phyloP scores from a whole-genome alignment of 805 yeast species.

The Metschnikowia aberdeeniae region DNA sequence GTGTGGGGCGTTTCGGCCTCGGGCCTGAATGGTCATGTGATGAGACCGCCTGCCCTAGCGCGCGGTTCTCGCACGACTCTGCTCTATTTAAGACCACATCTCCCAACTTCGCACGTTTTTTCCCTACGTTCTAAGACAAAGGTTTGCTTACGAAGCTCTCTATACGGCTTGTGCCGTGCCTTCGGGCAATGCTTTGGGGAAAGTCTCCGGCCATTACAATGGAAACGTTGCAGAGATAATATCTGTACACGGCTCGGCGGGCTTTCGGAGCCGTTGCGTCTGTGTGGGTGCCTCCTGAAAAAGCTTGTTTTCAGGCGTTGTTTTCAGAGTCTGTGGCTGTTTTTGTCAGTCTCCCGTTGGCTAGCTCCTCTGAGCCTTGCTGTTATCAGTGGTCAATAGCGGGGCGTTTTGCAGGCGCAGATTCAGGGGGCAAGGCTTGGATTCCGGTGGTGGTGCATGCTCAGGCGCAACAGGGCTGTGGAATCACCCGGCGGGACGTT shows the following conservation, averaged over 20 bases:
- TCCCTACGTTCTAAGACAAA: conserved; percentile 60
- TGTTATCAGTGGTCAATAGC: conserved; percentile 8
- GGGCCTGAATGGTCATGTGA: too few relatives aligned
- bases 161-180: conserved; percentile 30
- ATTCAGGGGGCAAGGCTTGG: background rate
- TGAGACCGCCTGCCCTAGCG: background rate
- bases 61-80: conserved; percentile 9
- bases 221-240: conserved; percentile 50
- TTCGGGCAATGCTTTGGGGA: conserved; percentile 63
- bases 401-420: conserved; percentile 2
- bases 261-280: background rate
- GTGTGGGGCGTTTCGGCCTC: too few relatives aligned
- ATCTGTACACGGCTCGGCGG: conserved; percentile 6
- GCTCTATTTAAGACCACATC: conserved; percentile 1
- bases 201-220: conserved; percentile 75
- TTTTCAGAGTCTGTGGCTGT: background rate
- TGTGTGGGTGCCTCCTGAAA: background rate
- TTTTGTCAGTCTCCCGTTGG: conserved; percentile 8
- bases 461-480: background rate
- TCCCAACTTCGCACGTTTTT: conserved; percentile 11
- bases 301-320: background rate
- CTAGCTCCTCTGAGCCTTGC: conserved; percentile 15
- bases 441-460: background rate
- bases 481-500: conserved; percentile 7
- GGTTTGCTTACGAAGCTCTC: conserved; percentile 79